Conservation (phyloP, 176 grass and related monocot genomes). For the Musa schizocarpa region DNA sequence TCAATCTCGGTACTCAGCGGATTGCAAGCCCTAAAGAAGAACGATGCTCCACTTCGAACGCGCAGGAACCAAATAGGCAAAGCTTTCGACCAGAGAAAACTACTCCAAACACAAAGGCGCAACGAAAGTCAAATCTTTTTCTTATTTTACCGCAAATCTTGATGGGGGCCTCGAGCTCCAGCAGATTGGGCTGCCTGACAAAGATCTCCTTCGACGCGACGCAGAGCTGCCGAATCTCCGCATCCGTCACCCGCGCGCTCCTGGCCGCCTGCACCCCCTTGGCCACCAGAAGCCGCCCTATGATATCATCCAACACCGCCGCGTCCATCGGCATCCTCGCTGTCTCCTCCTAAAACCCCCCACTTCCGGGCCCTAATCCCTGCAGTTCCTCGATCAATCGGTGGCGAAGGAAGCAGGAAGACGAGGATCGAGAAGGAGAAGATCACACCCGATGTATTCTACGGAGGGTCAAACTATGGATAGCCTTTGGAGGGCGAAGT, state of each 20-base stretch:
- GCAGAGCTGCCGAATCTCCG: conserved; percentile 58
- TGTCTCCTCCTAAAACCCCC: neutral
- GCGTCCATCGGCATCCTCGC: conserved; percentile 26
- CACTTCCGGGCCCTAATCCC: neutral
- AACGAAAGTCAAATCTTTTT: neutral
- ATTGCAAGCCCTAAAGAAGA: too few relatives aligned
- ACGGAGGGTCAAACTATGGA: too few relatives aligned
- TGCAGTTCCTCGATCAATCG: too few relatives aligned
- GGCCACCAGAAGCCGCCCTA: conserved; percentile 39
- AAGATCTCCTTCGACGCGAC: conserved; percentile 36
- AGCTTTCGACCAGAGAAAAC: neutral
- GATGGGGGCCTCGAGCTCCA: conserved; percentile 47
- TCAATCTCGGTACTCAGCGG: too few relatives aligned
- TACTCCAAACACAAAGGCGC: neutral
- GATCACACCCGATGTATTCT: too few relatives aligned
- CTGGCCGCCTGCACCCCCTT: neutral
- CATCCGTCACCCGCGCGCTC: conserved; percentile 32
- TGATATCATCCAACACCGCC: conserved; percentile 29
- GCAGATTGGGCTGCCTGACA: conserved; percentile 49
- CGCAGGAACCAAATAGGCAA: neutral
- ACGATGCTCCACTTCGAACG: too few relatives aligned
- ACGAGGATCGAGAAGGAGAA: too few relatives aligned
- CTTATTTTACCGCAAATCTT: conserved; percentile 37
- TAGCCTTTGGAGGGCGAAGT: too few relatives aligned
- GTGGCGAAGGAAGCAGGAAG: too few relatives aligned